Base-by-base conservation (phyloP, 2,329 filamentous ascomycete genomes). In the Fusarium sp. region DNA sequence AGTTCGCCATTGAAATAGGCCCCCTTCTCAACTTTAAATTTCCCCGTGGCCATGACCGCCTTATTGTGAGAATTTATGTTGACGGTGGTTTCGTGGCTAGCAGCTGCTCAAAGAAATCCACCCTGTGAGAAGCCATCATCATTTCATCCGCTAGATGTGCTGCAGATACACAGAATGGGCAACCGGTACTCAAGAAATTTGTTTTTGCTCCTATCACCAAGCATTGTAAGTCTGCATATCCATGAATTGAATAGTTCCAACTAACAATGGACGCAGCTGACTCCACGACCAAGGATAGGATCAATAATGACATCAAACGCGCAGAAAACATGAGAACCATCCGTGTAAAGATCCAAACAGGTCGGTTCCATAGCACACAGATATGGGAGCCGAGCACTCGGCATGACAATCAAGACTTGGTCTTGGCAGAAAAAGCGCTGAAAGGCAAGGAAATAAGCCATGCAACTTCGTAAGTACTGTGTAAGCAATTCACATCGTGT, bases 371-470 rank as follows among this genome's bases (percentile, higher is more conserved):
- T 13, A 9, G 16, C 8, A 6, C 4, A 3, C 0, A 1, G 15
- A 8, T 3, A 15, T 4, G 0, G 9, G 15, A 26, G 31, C 15
- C 21, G n/a, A 2, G 3, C 6, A 16, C 2, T 7, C 7, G 5
- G 8, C 11, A 9, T 11, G 13, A 16, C 5, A 18, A 26, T 3
- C 3, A 52, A 12, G 53, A 39, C 1, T 8, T 61, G 0, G 6
- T 53, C 2, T 3, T 72, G 5, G 46, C 66, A 5, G 75, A 77
- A 18, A 76, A 77, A 24, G 52, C 67, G 3, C 31, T 76, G 63
- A 77, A 77, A 47, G 75, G 76, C 6, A 75, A 29, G 24, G 70
- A 61, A n/a, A 35, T 76, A 13, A 70, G 68, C 13, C 75, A 77
- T 55, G 67, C 56, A 12, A 69, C 66, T 3, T 46, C 38, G 74